phyloP scores from a whole-genome alignment of 2,329 filamentous ascomycete species.

The Fusarium torreyae region DNA sequence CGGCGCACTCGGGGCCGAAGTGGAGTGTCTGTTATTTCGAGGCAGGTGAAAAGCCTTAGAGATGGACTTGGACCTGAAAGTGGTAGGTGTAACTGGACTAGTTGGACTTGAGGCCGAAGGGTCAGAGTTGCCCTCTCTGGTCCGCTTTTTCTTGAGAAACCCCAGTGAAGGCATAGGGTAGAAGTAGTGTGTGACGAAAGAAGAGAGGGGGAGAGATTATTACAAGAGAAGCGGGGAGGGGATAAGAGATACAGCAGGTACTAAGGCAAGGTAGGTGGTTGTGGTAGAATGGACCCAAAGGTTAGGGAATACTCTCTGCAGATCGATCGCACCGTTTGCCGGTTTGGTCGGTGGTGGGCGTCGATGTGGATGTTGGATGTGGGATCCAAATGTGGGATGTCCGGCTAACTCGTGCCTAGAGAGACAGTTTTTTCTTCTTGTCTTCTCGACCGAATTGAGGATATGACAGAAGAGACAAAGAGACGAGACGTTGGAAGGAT shows the following conservation, averaged over 20 bases:
- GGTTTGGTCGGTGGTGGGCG: constrained; percentile 37
- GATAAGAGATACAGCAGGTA: constrained; percentile 21
- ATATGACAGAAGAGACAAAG: constrained; percentile 16
- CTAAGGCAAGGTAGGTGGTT: constrained; percentile 26
- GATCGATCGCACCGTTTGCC: constrained; percentile 48
- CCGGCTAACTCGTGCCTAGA: constrained; percentile 10
- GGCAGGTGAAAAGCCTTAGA: constrained; percentile 64
- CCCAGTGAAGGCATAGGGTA: constrained; percentile 89
- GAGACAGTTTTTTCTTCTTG: neutral
- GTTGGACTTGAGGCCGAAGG: constrained; percentile 76
- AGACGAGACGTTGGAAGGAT: constrained; percentile 39
- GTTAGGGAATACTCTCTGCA: constrained; percentile 43
- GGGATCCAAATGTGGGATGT: constrained; percentile 29
- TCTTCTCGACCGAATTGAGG: constrained; percentile 4
- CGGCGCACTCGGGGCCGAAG: constrained; percentile 46
- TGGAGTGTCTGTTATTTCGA: constrained; percentile 53
- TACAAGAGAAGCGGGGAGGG: constrained; percentile 37
- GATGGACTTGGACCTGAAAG: constrained; percentile 60
- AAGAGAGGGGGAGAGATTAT: constrained; percentile 31
- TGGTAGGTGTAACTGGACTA: constrained; percentile 74
- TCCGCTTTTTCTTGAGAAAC: constrained; percentile 98
- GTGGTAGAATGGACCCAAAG: constrained; percentile 35
- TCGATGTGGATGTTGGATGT: constrained; percentile 15
- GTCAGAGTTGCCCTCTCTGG: constrained; percentile 87
- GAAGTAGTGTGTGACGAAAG: constrained; percentile 44